Base-by-base conservation (phyloP, 352 stramenopile species). In the Lagenidium sp. region DNA sequence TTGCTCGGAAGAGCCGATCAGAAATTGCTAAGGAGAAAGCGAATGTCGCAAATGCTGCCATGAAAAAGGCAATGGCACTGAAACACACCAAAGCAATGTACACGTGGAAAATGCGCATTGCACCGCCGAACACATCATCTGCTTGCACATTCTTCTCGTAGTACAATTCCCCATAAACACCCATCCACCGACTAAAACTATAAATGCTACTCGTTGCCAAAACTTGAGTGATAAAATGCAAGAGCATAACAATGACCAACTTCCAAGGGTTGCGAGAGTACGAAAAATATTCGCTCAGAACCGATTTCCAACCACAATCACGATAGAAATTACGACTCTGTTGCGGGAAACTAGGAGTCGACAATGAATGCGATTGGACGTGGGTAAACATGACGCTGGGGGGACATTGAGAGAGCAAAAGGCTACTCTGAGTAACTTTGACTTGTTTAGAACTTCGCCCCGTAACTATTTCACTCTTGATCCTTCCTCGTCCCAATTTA, bases 101-200 rank as follows among this genome's bases (percentile, higher is more conserved):
- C 19, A 44, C 13, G 26, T 57, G 53, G 43, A 62, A 53, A 11
- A 43, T 41, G 4, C 22, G 11, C 41, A 46, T 46, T 0, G 53
- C 39, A 2, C 32, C 46, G 1, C 36, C 31, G 11, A 55, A 55
- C 4, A 47, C 53, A 10, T 61, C 53, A n/a, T 55, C 46, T n/a
- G 24, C 49, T 11, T 40, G 20, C 34, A 44, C 35, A 24, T 41
- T 23, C 0, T 44, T 2, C 0, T 35, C 15, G 21, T 31, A 31
- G 22, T 42, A 47, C 0, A 55, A 28, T 1, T 51, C 31, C 6
- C 40, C 51, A 18, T 46, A 62, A 4, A 50, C 40, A 20, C 53
- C 59, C 23, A 67, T 67, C 61, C 61, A 71, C 13, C 57, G 48
- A 22, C 57, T 67, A 26, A 71, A 71, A 21, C 34, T 56, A 44